Conservation (phyloP, 2,329 filamentous ascomycete species). For the Claviceps sp. region DNA sequence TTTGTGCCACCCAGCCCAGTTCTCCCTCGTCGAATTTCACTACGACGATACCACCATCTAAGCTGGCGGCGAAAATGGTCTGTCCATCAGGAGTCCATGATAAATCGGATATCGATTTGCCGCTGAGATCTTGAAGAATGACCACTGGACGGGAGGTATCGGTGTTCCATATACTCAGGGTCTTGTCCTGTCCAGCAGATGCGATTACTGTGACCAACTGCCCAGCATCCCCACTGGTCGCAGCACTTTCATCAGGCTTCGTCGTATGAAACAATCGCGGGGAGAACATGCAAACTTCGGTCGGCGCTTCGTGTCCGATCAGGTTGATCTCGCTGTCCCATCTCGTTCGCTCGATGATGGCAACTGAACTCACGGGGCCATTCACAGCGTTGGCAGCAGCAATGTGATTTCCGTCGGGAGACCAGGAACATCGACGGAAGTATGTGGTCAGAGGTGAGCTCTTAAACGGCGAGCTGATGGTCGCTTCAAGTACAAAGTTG, state of each 20-base stretch:
- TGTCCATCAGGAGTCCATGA: conserved; percentile 89
- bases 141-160: conserved; percentile 85
- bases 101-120: conserved; percentile 87
- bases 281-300: conserved; percentile 95
- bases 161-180: conserved; percentile 93
- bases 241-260: conserved; percentile 43
- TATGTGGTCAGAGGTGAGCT: conserved; percentile 93
- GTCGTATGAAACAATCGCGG: conserved; percentile 72
- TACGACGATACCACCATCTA: conserved; percentile 79
- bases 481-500: conserved; percentile 92
- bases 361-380: conserved; percentile 90
- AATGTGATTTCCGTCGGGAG: conserved; percentile 91
- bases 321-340: conserved; percentile 98
- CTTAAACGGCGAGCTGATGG: conserved; percentile 74
- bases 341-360: conserved; percentile 79
- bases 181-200: conserved; percentile 93
- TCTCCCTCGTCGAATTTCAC: conserved; percentile 77
- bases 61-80: conserved; percentile 69
- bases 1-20: conserved; percentile 72
- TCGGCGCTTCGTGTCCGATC: conserved; percentile 92
- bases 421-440: conserved; percentile 94
- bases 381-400: conserved; percentile 95
- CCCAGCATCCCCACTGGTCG: conserved; percentile 28
- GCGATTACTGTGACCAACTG: conserved; percentile 79
- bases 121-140: conserved; percentile 75